Evolutionary conservation across 1,139 yeast genomes (phyloP).

Genomic region (Geotrichum restrictum): DNA sequence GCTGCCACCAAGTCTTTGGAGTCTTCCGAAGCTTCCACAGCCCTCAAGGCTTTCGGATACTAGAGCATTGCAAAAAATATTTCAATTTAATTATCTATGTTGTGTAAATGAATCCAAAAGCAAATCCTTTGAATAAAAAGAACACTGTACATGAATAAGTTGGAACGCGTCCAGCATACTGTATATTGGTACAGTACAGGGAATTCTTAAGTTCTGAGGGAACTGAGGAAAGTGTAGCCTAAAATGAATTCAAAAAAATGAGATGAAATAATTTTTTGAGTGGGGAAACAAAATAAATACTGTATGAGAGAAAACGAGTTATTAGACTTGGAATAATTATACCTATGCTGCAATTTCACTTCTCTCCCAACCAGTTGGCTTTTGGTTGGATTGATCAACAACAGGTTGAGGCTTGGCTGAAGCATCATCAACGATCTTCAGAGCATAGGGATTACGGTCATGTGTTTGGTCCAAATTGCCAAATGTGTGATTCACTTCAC

Average conservation of each 20-base stretch:
- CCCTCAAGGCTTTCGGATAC: constrained; percentile 23
- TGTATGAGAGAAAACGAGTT: too few species aligned
- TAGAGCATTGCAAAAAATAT: constrained; percentile 10
- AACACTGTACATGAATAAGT: too few species aligned
- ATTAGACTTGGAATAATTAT: background rate
- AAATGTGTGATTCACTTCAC: constrained; percentile 73
- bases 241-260: too few species aligned
- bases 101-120: constrained; percentile 14
- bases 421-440: constrained; percentile 45
- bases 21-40: constrained; percentile 19
- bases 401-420: constrained; percentile 51
- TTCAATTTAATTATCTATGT: constrained; percentile 21
- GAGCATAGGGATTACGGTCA: constrained; percentile 69
- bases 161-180: too few species aligned
- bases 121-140: background rate
- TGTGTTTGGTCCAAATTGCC: constrained; percentile 53
- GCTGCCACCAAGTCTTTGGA: constrained; percentile 60
- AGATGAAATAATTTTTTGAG: too few species aligned
- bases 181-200: too few species aligned
- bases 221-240: too few species aligned
- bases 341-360: constrained; percentile 44
- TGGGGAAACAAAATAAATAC: too few species aligned
- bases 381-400: constrained; percentile 42
- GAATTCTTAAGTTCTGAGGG: too few species aligned
- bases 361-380: constrained; percentile 62